Conservation (phyloP, 208 protist species). For the Crithidia fasciculata region DNA sequence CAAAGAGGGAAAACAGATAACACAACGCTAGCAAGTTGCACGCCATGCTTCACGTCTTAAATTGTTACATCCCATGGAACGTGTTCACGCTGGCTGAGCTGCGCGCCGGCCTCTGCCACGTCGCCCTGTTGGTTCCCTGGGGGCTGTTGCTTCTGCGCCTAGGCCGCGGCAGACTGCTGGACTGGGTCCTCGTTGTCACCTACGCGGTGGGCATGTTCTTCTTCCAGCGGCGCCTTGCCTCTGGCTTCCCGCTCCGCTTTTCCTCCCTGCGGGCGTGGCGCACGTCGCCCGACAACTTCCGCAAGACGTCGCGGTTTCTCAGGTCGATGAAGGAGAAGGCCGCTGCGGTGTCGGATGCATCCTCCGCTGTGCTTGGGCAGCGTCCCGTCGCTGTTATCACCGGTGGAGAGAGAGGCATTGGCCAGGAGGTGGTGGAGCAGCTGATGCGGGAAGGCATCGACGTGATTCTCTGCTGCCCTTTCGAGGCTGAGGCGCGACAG, state of each 20-base stretch:
- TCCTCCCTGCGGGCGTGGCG: slow-evolving; percentile 37
- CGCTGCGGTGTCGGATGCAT: neutral
- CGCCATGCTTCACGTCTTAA: slow-evolving; percentile 24
- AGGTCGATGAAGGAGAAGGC: slow-evolving; percentile 12
- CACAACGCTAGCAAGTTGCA: neutral
- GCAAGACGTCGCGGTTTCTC: slow-evolving; percentile 44
- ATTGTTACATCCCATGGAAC: slow-evolving; percentile 43
- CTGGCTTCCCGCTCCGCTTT: slow-evolving; percentile 46
- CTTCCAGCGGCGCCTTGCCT: slow-evolving; percentile 51
- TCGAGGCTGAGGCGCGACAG: slow-evolving; percentile 30
- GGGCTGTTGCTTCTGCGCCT: slow-evolving; percentile 13
- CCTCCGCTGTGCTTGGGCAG: slow-evolving; percentile 1
- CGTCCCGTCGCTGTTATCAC: slow-evolving; percentile 50
- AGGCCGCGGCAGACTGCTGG: slow-evolving; percentile 3
- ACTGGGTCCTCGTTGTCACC: neutral
- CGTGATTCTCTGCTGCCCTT: slow-evolving; percentile 52
- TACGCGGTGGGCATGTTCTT: slow-evolving; percentile 47
- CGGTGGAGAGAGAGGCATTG: slow-evolving; percentile 55
- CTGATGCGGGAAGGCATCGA: slow-evolving; percentile 38
- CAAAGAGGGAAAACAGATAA: no score
- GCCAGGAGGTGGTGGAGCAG: slow-evolving; percentile 45
- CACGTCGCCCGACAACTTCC: slow-evolving; percentile 40
- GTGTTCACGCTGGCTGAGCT: slow-evolving; percentile 45
- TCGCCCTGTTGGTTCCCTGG: slow-evolving; percentile 27
- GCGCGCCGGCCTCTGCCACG: slow-evolving; percentile 34